These are phyloP conservation scores for Penicillium longicatenatum DNA, from an alignment of 495 filamentous ascomycete species.

Conservation along the genomic window DNA sequence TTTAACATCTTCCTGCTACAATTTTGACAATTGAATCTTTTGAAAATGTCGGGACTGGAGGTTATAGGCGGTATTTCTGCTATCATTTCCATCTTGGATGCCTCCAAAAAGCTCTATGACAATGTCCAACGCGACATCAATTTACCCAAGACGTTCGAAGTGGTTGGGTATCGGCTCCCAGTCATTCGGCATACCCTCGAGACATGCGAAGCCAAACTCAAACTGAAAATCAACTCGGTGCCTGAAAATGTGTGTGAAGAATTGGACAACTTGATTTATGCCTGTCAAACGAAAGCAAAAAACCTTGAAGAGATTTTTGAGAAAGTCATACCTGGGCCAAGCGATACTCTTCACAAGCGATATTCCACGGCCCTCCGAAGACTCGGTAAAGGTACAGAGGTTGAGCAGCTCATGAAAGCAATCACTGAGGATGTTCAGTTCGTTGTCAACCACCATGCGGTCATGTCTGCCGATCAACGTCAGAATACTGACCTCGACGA, in stretches of 20 bases:
- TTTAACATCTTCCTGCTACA: too few species aligned
- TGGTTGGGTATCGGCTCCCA: slow-evolving; percentile 6
- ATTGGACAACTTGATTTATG: neutral
- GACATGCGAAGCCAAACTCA: neutral
- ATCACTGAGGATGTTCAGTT: slow-evolving; percentile 12
- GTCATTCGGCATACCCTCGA: slow-evolving; percentile 7
- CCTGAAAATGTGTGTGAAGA: too few species aligned
- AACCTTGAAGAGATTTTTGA: slow-evolving; percentile 5
- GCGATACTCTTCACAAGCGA: slow-evolving; percentile 3
- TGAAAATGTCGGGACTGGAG: too few species aligned
- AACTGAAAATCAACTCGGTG: too few species aligned
- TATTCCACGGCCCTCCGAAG: slow-evolving; percentile 8
- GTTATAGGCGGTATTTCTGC: too few species aligned
- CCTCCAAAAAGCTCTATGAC: too few species aligned
- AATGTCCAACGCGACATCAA: neutral
- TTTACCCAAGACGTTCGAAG: slow-evolving; percentile 7
- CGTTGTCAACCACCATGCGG: slow-evolving; percentile 10
- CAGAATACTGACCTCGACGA: slow-evolving; percentile 4
- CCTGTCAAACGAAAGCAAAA: slow-evolving; percentile 3
- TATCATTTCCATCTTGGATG: too few species aligned
- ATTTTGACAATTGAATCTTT: too few species aligned
- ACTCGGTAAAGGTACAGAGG: slow-evolving; percentile 12
- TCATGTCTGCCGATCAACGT: slow-evolving; percentile 5
- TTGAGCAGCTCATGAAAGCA: slow-evolving; percentile 11
- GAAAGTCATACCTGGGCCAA: slow-evolving; percentile 8